These are phyloP conservation scores for Ilex asprella DNA, from an alignment of 257 asterid species.

Conservation along the genomic window DNA sequence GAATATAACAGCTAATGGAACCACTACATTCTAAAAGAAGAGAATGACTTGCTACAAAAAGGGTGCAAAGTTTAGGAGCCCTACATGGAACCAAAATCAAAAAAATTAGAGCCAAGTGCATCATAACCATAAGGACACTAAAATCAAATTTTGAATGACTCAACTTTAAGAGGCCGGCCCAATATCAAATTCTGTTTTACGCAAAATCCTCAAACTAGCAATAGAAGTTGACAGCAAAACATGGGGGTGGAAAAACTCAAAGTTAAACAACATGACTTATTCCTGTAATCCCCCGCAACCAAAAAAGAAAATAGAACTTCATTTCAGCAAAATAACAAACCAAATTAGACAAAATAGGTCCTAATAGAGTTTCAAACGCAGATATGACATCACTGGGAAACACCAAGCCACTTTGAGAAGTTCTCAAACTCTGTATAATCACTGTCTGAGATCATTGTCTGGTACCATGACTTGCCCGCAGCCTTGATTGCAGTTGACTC, in stretches of 20 bases:
- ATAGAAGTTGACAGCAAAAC: conserved; percentile 8
- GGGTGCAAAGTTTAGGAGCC: no score
- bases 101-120: no score
- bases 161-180: no score
- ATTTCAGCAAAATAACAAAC: neutral
- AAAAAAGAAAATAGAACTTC: neutral
- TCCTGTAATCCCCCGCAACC: conserved; percentile 10
- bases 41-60: no score
- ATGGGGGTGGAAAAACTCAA: neutral
- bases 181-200: no score
- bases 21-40: no score
- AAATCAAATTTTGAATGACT: no score
- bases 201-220: no score
- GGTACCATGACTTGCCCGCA: conserved; percentile 70
- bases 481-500: conserved; percentile 59
- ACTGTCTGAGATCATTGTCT: conserved; percentile 80
- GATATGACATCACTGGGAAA: conserved; percentile 34
- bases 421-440: conserved; percentile 77
- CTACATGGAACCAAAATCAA: no score
- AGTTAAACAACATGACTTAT: neutral
- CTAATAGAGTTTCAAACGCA: conserved; percentile 4
- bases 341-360: conserved; percentile 13
- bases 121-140: no score
- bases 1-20: no score
- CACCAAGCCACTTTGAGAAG: conserved; percentile 90